Conservation (phyloP, 306 rosid species). For the Vachellia collinsii region DNA sequence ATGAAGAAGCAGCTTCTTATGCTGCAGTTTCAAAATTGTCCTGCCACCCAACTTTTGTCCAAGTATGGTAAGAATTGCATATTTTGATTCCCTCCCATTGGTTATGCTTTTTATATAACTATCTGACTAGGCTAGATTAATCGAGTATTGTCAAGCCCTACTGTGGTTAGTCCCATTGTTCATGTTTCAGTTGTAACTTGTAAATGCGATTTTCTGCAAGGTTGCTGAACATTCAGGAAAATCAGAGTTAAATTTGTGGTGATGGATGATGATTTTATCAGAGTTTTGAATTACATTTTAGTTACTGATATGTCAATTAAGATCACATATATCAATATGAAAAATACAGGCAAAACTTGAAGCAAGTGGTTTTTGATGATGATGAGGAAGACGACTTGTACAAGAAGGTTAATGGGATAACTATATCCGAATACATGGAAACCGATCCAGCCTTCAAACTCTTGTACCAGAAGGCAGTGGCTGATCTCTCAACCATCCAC, state of each 20-base stretch:
- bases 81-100: neutral
- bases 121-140: no score
- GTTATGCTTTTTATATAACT: no score
- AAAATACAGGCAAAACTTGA: neutral
- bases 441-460: neutral
- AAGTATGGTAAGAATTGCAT: neutral
- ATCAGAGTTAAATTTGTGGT: no score
- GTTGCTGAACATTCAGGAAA: no score
- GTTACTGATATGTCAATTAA: no score
- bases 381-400: neutral
- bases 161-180: no score
- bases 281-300: no score
- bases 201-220: no score
- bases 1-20: neutral
- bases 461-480: neutral
- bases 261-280: no score
- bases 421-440: neutral
- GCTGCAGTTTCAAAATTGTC: neutral
- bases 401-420: neutral
- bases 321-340: no score
- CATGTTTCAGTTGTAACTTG: no score
- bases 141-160: no score
- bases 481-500: neutral
- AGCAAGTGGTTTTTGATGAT: neutral
- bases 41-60: neutral